Evolutionary conservation across 371 early-diverging fungal genomes (phyloP).

Genomic region (Agmasoma carcini): DNA sequence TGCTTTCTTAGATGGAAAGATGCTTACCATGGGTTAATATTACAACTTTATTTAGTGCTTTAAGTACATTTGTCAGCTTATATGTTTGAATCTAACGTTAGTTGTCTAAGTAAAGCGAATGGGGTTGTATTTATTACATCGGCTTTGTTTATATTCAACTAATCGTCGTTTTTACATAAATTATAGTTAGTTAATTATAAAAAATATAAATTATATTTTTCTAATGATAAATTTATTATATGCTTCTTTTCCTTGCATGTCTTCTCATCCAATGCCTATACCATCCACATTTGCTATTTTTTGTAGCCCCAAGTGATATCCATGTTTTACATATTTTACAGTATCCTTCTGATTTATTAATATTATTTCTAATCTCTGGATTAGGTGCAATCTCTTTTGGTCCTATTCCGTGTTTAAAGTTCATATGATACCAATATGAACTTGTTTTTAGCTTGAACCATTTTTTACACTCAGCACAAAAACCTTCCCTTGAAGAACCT

Average conservation of each 20-base stretch:
- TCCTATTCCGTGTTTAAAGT: slow-evolving; percentile 52
- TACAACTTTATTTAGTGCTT: too few species aligned
- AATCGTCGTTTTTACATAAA: too few species aligned
- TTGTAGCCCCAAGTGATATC: slow-evolving; percentile 30
- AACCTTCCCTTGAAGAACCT: slow-evolving; percentile 39
- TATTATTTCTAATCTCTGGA: slow-evolving; percentile 13
- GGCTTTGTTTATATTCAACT: too few species aligned
- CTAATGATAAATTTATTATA: too few species aligned
- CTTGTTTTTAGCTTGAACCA: slow-evolving; percentile 50
- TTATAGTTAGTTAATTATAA: too few species aligned
- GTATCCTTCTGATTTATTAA: slow-evolving; percentile 15
- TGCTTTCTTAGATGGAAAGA: too few species aligned
- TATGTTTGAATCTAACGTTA: too few species aligned
- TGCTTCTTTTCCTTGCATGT: slow-evolving; percentile 31
- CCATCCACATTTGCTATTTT: slow-evolving; percentile 40
- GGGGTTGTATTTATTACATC: too few species aligned
- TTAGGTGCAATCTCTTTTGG: slow-evolving; percentile 34
- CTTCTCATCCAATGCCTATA: slow-evolving; percentile 44
- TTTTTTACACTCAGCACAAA: slow-evolving; percentile 41
- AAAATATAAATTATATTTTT: too few species aligned
- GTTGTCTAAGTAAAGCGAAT: too few species aligned
- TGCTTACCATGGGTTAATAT: too few species aligned
- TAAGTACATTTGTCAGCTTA: too few species aligned
- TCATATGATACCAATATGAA: slow-evolving; percentile 53
- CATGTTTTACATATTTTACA: slow-evolving; percentile 40